Conservation (phyloP, 2,329 filamentous ascomycete species). For the Nigrograna mackinnonii region DNA sequence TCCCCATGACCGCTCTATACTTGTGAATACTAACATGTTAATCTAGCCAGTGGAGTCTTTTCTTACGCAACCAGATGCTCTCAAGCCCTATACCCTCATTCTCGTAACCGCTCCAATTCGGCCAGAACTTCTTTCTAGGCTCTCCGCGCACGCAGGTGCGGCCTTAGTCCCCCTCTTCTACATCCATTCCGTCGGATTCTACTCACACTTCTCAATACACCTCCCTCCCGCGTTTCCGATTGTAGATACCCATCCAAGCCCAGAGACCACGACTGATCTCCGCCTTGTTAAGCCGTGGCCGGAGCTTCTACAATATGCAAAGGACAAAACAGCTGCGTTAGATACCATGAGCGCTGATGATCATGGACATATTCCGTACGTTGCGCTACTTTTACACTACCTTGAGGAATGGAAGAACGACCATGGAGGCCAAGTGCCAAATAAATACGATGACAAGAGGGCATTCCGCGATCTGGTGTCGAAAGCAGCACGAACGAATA, state of each 20-base stretch:
- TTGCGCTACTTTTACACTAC: constrained; percentile 81
- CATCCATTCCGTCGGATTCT: constrained; percentile 89
- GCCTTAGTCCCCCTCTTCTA: constrained; percentile 76
- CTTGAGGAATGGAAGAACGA: constrained; percentile 76
- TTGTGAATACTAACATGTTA: constrained; percentile 10
- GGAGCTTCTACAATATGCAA: constrained; percentile 71
- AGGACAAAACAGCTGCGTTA: constrained; percentile 69
- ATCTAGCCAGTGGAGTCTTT: constrained; percentile 50
- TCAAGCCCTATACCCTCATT: constrained; percentile 61
- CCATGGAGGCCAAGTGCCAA: constrained; percentile 71
- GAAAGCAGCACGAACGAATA: constrained; percentile 69
- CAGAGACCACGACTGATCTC: constrained; percentile 81
- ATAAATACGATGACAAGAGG: constrained; percentile 81
- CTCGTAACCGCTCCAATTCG: constrained; percentile 64
- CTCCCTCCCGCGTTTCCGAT: constrained; percentile 84
- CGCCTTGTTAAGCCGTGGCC: constrained; percentile 85
- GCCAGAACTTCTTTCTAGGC: constrained; percentile 52
- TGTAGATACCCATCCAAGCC: constrained; percentile 93
- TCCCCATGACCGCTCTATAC: not conserved
- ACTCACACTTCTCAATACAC: constrained; percentile 81
- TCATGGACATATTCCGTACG: constrained; percentile 89
- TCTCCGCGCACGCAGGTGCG: constrained; percentile 55
- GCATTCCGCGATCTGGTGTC: constrained; percentile 76
- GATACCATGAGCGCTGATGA: constrained; percentile 74
- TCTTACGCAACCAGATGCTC: constrained; percentile 42